Evolutionary conservation across 257 asterid species (phyloP), one percentile per base, ranked within the genome.

Genomic region (Solanum corneliomulleri): DNA sequence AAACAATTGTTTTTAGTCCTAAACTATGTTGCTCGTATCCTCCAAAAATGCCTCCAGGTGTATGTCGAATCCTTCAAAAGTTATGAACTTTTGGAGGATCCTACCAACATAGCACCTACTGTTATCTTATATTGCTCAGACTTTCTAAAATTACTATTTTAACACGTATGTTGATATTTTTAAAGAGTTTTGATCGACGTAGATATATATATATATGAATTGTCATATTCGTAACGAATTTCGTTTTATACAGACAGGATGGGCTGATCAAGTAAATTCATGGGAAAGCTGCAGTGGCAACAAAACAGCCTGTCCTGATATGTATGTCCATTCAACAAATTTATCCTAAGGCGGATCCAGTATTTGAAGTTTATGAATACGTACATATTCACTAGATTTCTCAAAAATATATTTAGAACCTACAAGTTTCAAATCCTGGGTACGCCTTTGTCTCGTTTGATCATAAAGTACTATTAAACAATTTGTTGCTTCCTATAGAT

Each of bases 211-310:
- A 35, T 37, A 37, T 37, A 69, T 69, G 12, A 31, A 29, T 29
- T 4, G 3, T 69, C 75, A 69, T 69, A 29, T 69, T 35, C 2
- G 45, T 71, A 33, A 35, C 11, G 11, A 27, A 1, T 78, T 78
- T 85, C 9, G 25, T 35, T 37, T 86, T 88, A 44, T 4, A 85
- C 90, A 96, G 98, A 91, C 89, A 9, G 95, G 86, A 66, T 96
- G 98, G 99, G 94, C 95, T 2, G 93, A 91, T 76, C 92, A 92
- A 92, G 94, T 91, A 6, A 90, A 93, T 69, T 89, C 94, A 69
- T 96, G 98, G 99, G 98, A 93, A 87, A 86, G 90, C 88, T 96
- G 99, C 93, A 86, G 89, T 86, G 75, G 85, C 23, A 69, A 86
- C 78, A 89, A 87, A 42, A 91, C 91, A 10, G 89, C 98, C 60